Base-by-base conservation (phyloP, 2,329 filamentous ascomycete genomes). In the Aspergillus tamarii region DNA sequence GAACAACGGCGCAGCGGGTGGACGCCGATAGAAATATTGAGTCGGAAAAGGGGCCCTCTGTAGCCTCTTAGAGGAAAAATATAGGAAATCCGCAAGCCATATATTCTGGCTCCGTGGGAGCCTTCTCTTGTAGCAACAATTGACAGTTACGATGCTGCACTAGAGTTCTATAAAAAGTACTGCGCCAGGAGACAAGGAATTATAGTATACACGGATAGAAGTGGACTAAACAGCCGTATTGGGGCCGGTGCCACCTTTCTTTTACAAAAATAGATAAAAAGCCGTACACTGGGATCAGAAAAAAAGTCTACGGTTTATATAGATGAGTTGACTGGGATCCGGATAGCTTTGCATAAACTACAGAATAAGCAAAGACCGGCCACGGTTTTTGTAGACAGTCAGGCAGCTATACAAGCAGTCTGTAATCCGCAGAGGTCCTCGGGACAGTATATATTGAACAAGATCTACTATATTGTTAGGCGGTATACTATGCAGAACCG, bases 361-460 rank as follows among this genome's bases (percentile, higher is more conserved):
- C 11, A 11, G 0, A 36, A 36, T 10, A 11, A 14, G 3, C 1
- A 1, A 4, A 1, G 0, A 5, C 1, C 2, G 1, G 34, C 12
- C 0, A 36, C 34, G 0, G 14, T 57, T 0, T 57, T 57, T 26
- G 5, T 34, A 1, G 34, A 57, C 2, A 57, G 54, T 9, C 54
- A 57, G 3, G 34, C 54, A 1, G 54, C n/a, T 1, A 21, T 57
- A 8, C 7, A 57, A 26, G 54, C 54, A 0, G 19, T 57, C 12
- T 1, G 10, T 1, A 43, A 43, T 14, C 34, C 34, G 0, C 34
- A 14, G 9, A 36, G 34, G 9, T 11, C 32, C 0, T 14, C n/a
- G 1, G 39, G 19, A 1, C n/a, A 43, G n/a, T 43, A 43, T 21
- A 2, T 43, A n/a, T 10, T 43, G 5, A 3, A 10, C 0, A 0